Evolutionary conservation across 2,329 filamentous ascomycete species (phyloP).

Genomic region (Fusarium mangiferae): DNA sequence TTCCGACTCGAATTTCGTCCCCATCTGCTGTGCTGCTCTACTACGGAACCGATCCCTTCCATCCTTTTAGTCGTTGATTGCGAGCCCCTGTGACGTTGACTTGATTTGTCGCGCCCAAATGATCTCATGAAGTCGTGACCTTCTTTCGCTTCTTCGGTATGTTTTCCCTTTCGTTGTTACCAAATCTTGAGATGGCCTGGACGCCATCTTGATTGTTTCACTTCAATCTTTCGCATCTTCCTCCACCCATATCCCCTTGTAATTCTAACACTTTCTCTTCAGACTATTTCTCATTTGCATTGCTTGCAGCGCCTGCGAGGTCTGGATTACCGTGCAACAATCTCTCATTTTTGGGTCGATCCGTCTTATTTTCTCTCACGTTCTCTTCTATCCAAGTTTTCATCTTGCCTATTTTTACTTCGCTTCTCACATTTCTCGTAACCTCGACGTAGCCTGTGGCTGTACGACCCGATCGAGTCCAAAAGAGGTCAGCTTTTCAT

Average conservation of each 20-base stretch:
- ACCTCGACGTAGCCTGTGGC: conserved; percentile 27
- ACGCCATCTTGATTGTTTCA: conserved; percentile 28
- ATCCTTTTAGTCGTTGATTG: conserved; percentile 36
- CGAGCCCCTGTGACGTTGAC: conserved; percentile 28
- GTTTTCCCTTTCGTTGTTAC: conserved; percentile 12
- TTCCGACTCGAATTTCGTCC: conserved; percentile 15
- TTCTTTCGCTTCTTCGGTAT: conserved; percentile 23
- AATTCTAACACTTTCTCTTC: conserved; percentile 32
- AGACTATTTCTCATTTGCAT: conserved; percentile 36
- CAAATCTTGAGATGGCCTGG: conserved; percentile 12
- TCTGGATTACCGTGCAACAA: conserved; percentile 42
- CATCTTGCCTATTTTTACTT: conserved; percentile 5
- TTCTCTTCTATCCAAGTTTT: conserved; percentile 33
- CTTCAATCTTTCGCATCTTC: conserved; percentile 22
- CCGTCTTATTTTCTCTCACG: conserved; percentile 31
- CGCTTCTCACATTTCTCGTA: conserved; percentile 18
- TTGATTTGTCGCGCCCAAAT: not conserved
- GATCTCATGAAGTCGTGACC: conserved; percentile 19
- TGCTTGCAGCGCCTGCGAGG: conserved; percentile 34
- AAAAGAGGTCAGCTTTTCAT: conserved; percentile 38
- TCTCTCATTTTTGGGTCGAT: conserved; percentile 30
- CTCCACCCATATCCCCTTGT: conserved; percentile 13
- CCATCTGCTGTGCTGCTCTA: conserved; percentile 27
- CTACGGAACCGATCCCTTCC: conserved; percentile 4
- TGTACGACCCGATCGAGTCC: conserved; percentile 38